A percentile compares a stretch with the other conserved stretches of the same genome.
phyloP scores from a whole-genome alignment of 2,329 filamentous ascomycete genomes.

The Biscogniauxia marginata region DNA sequence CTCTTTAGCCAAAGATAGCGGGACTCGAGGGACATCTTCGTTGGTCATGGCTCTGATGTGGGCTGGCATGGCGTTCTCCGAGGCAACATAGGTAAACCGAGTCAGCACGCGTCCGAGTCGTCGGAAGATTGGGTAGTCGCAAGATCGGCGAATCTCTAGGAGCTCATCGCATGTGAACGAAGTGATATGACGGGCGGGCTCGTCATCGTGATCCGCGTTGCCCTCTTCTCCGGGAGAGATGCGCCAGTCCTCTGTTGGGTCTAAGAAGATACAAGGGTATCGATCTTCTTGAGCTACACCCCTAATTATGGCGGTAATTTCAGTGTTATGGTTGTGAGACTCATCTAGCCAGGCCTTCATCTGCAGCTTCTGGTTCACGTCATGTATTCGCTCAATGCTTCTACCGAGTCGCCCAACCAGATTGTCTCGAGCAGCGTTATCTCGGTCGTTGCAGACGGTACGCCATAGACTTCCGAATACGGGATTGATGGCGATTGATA shows the following conservation, averaged over 20 bases:
- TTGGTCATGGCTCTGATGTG: slow-evolving; percentile 38
- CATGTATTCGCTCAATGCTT: slow-evolving; percentile 36
- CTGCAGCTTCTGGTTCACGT: slow-evolving; percentile 33
- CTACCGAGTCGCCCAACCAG: slow-evolving; percentile 43
- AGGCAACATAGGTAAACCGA: slow-evolving; percentile 42
- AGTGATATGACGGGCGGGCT: slow-evolving; percentile 27
- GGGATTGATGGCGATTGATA: slow-evolving; percentile 46
- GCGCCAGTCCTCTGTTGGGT: slow-evolving; percentile 44
- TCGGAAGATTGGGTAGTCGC: slow-evolving; percentile 46
- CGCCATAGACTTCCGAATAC: slow-evolving; percentile 52
- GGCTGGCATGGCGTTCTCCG: slow-evolving; percentile 40
- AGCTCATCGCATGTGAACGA: slow-evolving; percentile 45
- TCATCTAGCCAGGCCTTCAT: slow-evolving; percentile 50
- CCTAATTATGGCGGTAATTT: slow-evolving; percentile 40
- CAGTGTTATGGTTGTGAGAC: slow-evolving; percentile 48
- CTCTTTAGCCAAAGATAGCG: slow-evolving; percentile 38
- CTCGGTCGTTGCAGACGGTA: slow-evolving; percentile 46
- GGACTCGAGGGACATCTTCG: slow-evolving; percentile 41
- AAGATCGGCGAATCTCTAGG: slow-evolving; percentile 51
- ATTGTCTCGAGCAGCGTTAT: slow-evolving; percentile 38
- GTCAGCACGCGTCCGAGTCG: slow-evolving; percentile 48
- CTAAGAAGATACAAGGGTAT: slow-evolving; percentile 49
- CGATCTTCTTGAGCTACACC: slow-evolving; percentile 36
- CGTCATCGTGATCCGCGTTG: slow-evolving; percentile 14
- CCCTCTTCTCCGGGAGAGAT: slow-evolving; percentile 6